Evolutionary conservation across 1,139 yeast species (phyloP), one percentile per base, ranked within the genome.

Genomic region (Chernovozyma aurita): DNA sequence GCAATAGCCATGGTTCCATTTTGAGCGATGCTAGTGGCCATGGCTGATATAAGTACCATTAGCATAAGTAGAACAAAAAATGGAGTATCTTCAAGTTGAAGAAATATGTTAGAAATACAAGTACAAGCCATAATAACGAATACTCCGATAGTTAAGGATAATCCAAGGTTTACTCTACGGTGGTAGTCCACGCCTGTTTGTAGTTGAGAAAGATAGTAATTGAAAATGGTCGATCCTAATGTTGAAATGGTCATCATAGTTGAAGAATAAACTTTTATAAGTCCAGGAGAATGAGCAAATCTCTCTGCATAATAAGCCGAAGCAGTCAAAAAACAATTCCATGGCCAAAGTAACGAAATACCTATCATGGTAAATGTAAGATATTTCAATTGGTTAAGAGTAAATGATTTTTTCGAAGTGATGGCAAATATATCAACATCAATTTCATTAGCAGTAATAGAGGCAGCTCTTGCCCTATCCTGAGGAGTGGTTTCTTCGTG

Each of bases 231-330:
- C 1, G 90, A 80, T 0, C 90, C 70, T 3, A 85, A 48, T 0
- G 97, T 88, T 5, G 94, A 82, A 0, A 84, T 81, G 1, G 90
- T 73, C 97, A 92, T 92, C 83, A 90, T 84, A 0, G 94, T 78
- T 18, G 95, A 81, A 5, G 90, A 76, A 54, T 85, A 86, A 31
- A 76, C 70, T 42, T 73, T 74, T 11, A 80, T 73, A 42, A 86
- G 62, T 1, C 59, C 42, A 0, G 83, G 77, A 11, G 72, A 61
- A 24, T 67, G 70, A 16, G 67, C 63, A 43, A 90, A 81, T 34
- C 92, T 60, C 36, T 74, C 76, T 26, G 78, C 76, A 53, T 87
- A 87, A 58, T 85, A 88, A 4, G 85, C 85, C 0, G 95, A 76
- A 0, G 97, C 96, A 1, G 95, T 80, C 8, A 92, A 63, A 48